phyloP scores from a whole-genome alignment of 208 protist species.

The Trypanosoma vivax region DNA sequence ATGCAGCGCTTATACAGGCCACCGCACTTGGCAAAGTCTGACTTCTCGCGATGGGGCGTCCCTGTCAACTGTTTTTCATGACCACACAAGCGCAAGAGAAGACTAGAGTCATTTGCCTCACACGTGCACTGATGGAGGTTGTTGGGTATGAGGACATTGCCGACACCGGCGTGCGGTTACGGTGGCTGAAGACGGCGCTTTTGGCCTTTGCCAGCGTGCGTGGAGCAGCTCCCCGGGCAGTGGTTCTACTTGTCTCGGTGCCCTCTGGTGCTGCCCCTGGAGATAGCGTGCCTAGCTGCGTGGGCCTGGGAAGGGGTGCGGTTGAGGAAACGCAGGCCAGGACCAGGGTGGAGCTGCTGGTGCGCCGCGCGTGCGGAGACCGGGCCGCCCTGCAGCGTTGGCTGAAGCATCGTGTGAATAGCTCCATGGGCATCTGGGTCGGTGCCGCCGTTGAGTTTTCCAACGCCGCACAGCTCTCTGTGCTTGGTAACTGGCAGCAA shows the following conservation, averaged over 20 bases:
- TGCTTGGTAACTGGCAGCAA: constrained; percentile 32
- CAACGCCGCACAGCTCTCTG: background rate
- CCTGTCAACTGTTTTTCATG: too few relatives aligned
- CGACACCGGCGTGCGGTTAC: constrained; percentile 2
- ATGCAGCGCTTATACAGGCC: too few relatives aligned
- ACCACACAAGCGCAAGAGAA: too few relatives aligned
- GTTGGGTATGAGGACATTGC: constrained; percentile 17
- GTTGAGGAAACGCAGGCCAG: background rate
- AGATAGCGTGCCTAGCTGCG: background rate
- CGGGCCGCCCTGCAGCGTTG: constrained; percentile 7
- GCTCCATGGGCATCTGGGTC: constrained; percentile 8
- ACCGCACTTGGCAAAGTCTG: too few relatives aligned
- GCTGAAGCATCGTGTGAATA: constrained; percentile 1
- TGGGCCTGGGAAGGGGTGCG: too few relatives aligned
- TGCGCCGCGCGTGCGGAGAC: constrained; percentile 9
- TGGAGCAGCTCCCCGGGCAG: background rate
- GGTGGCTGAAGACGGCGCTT: constrained; percentile 10
- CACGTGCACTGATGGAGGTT: constrained; percentile 10
- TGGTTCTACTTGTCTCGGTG: constrained; percentile 18
- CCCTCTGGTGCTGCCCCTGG: background rate
- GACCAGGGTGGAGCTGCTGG: background rate
- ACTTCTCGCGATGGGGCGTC: too few relatives aligned
- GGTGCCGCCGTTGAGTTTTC: constrained; percentile 5
- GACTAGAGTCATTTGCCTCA: background rate
- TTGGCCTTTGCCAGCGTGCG: constrained; percentile 8